Conservation (phyloP, 108 stramenopile genomes). For the Cyclotella kingstonii region DNA sequence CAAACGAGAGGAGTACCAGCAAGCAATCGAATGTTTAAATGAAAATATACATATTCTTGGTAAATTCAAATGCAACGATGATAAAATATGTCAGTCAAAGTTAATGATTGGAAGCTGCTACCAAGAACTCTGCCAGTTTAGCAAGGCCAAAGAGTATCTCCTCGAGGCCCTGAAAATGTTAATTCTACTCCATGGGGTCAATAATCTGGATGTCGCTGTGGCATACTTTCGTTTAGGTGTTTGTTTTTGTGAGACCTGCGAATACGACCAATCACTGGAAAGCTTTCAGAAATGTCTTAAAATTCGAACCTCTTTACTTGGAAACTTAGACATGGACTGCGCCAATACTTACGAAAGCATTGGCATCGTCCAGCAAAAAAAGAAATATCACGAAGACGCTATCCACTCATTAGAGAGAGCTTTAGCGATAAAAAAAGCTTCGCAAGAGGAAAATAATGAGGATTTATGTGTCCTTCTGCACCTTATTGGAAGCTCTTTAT, state of each 20-base stretch:
- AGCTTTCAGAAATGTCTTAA: conserved; percentile 33
- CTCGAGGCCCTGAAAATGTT: conserved; percentile 21
- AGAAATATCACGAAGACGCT: conserved; percentile 33
- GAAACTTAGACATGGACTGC: conserved; percentile 33
- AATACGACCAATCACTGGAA: conserved; percentile 28
- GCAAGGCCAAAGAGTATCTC: conserved; percentile 27
- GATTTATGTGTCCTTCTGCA: conserved; percentile 40
- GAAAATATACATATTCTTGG: conserved; percentile 33
- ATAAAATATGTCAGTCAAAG: conserved; percentile 24
- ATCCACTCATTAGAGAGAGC: conserved; percentile 43
- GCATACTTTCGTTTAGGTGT: conserved; percentile 45
- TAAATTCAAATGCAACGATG: conserved; percentile 12
- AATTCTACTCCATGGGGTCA: conserved; percentile 19
- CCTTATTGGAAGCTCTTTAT: conserved; percentile 44
- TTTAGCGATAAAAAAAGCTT: conserved; percentile 40
- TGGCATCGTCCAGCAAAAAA: conserved; percentile 52
- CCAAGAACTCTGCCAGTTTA: conserved; percentile 34
- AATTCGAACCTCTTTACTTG: conserved; percentile 30
- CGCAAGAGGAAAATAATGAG: conserved; percentile 34
- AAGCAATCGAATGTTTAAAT: conserved; percentile 38
- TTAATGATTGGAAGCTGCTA: conserved; percentile 39
- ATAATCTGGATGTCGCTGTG: conserved; percentile 39
- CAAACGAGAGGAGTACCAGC: conserved; percentile 32
- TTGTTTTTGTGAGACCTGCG: conserved; percentile 34
- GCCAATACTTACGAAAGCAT: conserved; percentile 49